These are phyloP conservation scores for Zymoseptoria tritici DNA, from an alignment of 2,329 filamentous ascomycete genomes.

Conservation along the genomic window DNA sequence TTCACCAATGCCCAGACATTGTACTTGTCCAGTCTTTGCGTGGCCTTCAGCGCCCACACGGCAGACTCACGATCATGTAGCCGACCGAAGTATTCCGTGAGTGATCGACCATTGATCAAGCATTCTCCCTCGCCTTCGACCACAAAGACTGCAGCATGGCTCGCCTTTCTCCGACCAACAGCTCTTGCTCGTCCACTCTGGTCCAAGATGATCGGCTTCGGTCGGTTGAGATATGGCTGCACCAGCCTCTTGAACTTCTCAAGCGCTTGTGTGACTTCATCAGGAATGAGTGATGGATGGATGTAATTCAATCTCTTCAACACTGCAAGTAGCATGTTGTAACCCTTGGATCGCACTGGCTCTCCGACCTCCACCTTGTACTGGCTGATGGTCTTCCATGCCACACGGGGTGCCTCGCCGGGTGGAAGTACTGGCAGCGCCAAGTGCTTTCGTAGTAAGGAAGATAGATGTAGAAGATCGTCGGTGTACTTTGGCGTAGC, in stretches of 20 bases:
- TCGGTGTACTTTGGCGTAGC: conserved; percentile 80
- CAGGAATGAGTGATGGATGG: conserved; percentile 66
- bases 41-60: conserved; percentile 80
- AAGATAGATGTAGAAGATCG: conserved; percentile 65
- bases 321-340: conserved; percentile 65
- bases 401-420: conserved; percentile 61
- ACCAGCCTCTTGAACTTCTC: conserved; percentile 65
- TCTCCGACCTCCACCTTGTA: conserved; percentile 68
- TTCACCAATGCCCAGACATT: conserved; percentile 82
- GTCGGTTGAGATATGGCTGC: conserved; percentile 59
- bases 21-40: conserved; percentile 84
- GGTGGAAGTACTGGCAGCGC: conserved; percentile 62
- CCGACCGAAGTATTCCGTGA: conserved; percentile 74
- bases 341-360: conserved; percentile 67
- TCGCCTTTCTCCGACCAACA: conserved; percentile 79
- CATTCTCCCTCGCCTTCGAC: conserved; percentile 91
- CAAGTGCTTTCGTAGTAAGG: conserved; percentile 63
- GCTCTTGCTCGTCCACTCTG: conserved; percentile 69
- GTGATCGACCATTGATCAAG: conserved; percentile 79
- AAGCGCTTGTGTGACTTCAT: conserved; percentile 59
- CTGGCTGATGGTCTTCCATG: conserved; percentile 73
- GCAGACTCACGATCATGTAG: conserved; percentile 92
- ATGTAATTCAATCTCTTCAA: conserved; percentile 79
- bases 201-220: conserved; percentile 62
- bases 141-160: conserved; percentile 74